phyloP scores from a whole-genome alignment of 352 stramenopile species.

The Phytopythium vexans region DNA sequence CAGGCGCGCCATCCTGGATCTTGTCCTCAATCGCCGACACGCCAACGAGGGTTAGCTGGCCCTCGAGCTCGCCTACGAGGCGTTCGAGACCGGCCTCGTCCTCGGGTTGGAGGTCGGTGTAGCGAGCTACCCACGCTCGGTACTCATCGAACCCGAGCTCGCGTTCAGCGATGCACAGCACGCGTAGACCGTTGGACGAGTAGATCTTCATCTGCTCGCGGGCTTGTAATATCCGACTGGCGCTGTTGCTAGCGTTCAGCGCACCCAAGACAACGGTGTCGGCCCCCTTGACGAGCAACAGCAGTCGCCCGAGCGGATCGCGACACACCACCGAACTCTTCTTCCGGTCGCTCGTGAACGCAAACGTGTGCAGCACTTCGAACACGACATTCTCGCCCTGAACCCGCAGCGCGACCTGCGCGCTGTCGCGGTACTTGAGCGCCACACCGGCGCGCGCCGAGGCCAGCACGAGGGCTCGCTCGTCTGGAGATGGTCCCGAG shows the following conservation, averaged over 20 bases:
- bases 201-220: conserved; percentile 55
- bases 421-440: conserved; percentile 30
- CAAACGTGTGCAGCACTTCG: conserved; percentile 56
- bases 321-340: conserved; percentile 62
- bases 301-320: conserved; percentile 22
- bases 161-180: conserved; percentile 64
- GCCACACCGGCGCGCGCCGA: conserved; percentile 42
- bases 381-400: conserved; percentile 24
- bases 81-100: conserved; percentile 27
- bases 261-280: conserved; percentile 81
- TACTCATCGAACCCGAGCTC: conserved; percentile 56
- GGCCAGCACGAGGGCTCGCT: conserved; percentile 61
- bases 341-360: conserved; percentile 66
- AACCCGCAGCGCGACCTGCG: conserved; percentile 21
- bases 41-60: conserved; percentile 41
- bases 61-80: conserved; percentile 46
- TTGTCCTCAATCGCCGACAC: conserved; percentile 69
- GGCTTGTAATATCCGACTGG: conserved; percentile 19
- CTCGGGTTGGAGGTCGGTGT: conserved; percentile 21
- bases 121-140: conserved; percentile 36
- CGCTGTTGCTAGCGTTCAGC: conserved; percentile 26
- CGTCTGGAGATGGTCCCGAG: conserved; percentile 76
- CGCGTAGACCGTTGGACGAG: conserved; percentile 58
- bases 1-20: conserved; percentile 53
- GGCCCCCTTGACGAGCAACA: conserved; percentile 82